Base-by-base conservation (phyloP, 2,329 filamentous ascomycete genomes). In the Periconia macrospinosa region DNA sequence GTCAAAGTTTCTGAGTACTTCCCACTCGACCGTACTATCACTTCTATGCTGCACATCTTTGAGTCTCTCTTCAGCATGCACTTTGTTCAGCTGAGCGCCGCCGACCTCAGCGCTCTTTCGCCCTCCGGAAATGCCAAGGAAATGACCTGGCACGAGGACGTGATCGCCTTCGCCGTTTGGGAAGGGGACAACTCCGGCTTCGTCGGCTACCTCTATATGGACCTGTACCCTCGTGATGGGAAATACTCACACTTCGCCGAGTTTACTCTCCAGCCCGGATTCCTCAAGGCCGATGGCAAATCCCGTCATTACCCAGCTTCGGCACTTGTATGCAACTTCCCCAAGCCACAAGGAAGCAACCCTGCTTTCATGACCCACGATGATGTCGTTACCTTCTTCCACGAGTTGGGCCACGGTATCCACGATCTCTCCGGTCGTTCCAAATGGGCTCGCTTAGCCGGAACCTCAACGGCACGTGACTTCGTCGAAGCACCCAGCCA, bases 61-160 rank as follows among this genome's bases (percentile, higher is more conserved):
- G 43, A 45, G 30, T 45, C 43, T 9, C 23, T 45, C 13, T 45
- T 45, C 27, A 45, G 23, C 43, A 23, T 45, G 14, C 23, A 33
- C 23, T 45, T 45, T 33, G 43, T 45, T 23, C 43, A 45, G 17
- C 23, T 45, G 8, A 45, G 43, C 19, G 27, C 43, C 11, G 13
- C 20, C 27, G 43, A 45, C 30, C 43, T 45, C 14, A 23, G 19
- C 19, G 23, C 43, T 10, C 43, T 45, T 17, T 45, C 43, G 6
- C 43, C 43, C 13, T 30, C 43, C 9, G 43, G 43, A 6, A 45
- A 33, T 18, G 43, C 43, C 27, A 30, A 45, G 30, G 43, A 45
- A 5, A 45, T 45, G 43, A 45, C 43, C 14, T 45, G 43, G 43
- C 43, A 45, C 17, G 43, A 45, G 9, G 43, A 45, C 30, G 43